Evolutionary conservation across 345 rosid species (phyloP), one percentile per base, ranked within the genome.

Genomic region (Theobroma cacao): DNA sequence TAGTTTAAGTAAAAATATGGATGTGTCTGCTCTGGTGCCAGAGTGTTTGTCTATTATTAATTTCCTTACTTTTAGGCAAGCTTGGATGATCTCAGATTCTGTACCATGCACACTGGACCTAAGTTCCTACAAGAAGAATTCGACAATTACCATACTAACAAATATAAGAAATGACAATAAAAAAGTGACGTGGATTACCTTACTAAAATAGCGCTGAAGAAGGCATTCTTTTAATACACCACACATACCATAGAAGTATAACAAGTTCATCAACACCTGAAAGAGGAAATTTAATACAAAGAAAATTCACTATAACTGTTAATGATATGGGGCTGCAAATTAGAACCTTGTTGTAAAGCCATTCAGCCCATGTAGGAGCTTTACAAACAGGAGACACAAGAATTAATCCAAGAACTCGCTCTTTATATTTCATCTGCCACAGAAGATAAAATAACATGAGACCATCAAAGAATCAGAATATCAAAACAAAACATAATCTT

Each of bases 231-330:
- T 90, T 78, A 89, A 43, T 48, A 90, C 77, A 4, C 87, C 85
- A 78, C 91, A 88, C 92, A 89, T 90, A 18, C 94, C 92, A 34
- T 87, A 89, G 86, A 90, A 89, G 82, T 89, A 90, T 67, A 89
- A 77, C 82, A 91, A 71, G 84, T 89, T 89, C 82, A 85, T 72
- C 66, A 87, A 79, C 72, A 90, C 94, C 94, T 90, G 77, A 77
- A 80, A 47, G 60, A 43, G 30, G 61, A 10, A 70, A 34, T 53
- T 12, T 14, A 72, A 22, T 17, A 22, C 60, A n/a, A 47, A 34
- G 58, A 5, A 76, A 64, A 22, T 36, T 24, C 48, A 56, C 22
- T 33, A 74, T 4, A 7, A 70, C 52, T 40, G 12, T 58, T 40
- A 38, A 14, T 17, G 24, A 65, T 24, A 10, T 18, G 13, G 3